Evolutionary conservation across 176 grass and related monocot genomes (phyloP).

Genomic region (Pontederia paniculata): DNA sequence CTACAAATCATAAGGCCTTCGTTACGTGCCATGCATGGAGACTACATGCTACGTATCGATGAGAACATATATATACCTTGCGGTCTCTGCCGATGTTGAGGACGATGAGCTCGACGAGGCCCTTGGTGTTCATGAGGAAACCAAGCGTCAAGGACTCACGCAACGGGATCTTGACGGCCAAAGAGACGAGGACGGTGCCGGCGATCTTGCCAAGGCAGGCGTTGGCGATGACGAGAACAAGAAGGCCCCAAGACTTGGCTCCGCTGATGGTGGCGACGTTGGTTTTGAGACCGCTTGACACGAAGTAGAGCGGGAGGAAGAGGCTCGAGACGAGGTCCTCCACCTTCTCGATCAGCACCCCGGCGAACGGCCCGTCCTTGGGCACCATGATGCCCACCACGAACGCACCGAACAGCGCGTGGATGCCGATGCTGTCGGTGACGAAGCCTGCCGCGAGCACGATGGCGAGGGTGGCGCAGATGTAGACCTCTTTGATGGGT

Average conservation of each 20-base stretch:
- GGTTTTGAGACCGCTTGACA: slow-evolving; percentile 53
- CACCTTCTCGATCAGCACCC: slow-evolving; percentile 47
- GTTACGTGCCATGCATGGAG: background rate
- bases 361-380: slow-evolving; percentile 42
- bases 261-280: slow-evolving; percentile 40
- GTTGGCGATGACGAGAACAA: slow-evolving; percentile 33
- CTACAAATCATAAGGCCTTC: background rate
- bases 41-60: no score
- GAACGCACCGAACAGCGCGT: slow-evolving; percentile 62
- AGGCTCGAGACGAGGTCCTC: slow-evolving; percentile 48
- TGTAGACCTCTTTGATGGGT: slow-evolving; percentile 37
- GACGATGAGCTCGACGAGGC: slow-evolving; percentile 51
- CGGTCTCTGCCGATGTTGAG: slow-evolving; percentile 51
- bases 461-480: slow-evolving; percentile 26
- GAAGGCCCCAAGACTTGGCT: slow-evolving; percentile 37
- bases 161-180: slow-evolving; percentile 14
- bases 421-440: slow-evolving; percentile 56
- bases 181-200: slow-evolving; percentile 21
- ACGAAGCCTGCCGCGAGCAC: slow-evolving; percentile 36
- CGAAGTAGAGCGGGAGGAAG: slow-evolving; percentile 63
- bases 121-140: slow-evolving; percentile 60
- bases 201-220: slow-evolving; percentile 51
- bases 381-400: slow-evolving; percentile 46
- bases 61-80: slow-evolving; percentile 17
- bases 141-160: slow-evolving; percentile 40